These are phyloP conservation scores for Lactifluus rugatus DNA, from an alignment of 768 basidiomycete genomes.

Conservation along the genomic window DNA sequence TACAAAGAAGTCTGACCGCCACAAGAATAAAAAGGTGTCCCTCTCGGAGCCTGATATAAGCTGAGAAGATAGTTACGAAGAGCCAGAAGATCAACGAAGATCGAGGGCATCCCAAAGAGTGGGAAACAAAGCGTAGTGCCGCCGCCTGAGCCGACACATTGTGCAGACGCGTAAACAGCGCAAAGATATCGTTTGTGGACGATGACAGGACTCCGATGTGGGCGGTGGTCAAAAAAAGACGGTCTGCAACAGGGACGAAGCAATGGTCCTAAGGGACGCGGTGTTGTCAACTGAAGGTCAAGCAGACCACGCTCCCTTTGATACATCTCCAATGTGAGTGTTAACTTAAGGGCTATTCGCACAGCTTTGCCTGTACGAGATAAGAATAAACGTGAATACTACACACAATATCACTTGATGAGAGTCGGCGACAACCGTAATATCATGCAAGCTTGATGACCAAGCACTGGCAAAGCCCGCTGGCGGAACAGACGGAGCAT, in stretches of 20 bases:
- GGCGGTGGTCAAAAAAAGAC: neutral
- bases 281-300: neutral
- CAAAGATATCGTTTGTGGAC: neutral
- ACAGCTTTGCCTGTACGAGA: neutral
- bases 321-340: no score
- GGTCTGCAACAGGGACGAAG: conserved; percentile 2
- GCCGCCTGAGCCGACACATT: neutral
- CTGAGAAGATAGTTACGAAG: conserved; percentile 6
- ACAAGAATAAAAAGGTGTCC: neutral
- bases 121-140: neutral
- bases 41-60: conserved; percentile 7
- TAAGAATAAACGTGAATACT: no score
- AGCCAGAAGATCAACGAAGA: conserved; percentile 14
- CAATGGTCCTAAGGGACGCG: neutral
- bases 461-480: no score
- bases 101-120: conserved; percentile 8
- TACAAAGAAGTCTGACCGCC: conserved; percentile 8
- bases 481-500: no score
- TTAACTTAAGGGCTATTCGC: no score
- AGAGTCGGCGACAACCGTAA: no score
- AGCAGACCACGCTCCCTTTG: neutral
- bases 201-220: neutral
- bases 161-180: neutral
- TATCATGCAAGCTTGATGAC: no score
- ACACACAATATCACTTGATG: no score